Conservation (phyloP, 2,329 filamentous ascomycete genomes). For the Cercospora janseana region DNA sequence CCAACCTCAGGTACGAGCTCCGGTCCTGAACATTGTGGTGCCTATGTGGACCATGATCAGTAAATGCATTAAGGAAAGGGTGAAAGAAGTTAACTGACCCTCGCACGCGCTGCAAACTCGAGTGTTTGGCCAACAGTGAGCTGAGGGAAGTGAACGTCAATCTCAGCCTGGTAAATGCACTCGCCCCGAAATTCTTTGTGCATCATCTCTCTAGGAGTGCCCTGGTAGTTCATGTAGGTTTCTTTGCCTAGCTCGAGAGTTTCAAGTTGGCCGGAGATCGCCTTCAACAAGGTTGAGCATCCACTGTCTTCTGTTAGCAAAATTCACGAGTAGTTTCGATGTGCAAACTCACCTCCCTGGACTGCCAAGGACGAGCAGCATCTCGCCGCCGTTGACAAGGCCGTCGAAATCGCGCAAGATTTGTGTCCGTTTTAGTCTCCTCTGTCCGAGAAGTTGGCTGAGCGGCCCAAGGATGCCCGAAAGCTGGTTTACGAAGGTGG, state of each 20-base stretch:
- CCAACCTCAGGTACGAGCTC: neutral
- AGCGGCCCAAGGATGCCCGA: neutral
- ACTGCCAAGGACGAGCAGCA: neutral
- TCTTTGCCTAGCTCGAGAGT: neutral
- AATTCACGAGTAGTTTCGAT: neutral
- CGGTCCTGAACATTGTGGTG: neutral
- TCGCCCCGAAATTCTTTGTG: constrained; percentile 50
- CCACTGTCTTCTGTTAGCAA: neutral
- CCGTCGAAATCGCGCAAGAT: neutral
- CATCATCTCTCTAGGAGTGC: constrained; percentile 46
- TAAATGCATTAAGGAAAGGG: neutral
- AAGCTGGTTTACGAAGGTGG: neutral
- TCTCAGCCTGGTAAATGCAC: constrained; percentile 47
- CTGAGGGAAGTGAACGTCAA: constrained; percentile 56
- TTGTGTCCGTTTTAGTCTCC: neutral
- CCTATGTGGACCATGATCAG: neutral
- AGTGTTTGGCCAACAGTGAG: constrained; percentile 58
- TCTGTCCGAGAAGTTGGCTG: neutral
- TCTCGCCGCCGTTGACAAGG: neutral
- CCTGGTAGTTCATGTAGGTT: constrained; percentile 59
- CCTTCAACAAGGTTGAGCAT: neutral
- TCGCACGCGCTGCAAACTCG: constrained; percentile 51
- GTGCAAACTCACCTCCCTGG: neutral
- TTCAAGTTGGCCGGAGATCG: neutral
- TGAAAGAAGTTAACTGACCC: neutral